Evolutionary conservation across 306 rosid species (phyloP).

Genomic region (Cucurbita pepo): DNA sequence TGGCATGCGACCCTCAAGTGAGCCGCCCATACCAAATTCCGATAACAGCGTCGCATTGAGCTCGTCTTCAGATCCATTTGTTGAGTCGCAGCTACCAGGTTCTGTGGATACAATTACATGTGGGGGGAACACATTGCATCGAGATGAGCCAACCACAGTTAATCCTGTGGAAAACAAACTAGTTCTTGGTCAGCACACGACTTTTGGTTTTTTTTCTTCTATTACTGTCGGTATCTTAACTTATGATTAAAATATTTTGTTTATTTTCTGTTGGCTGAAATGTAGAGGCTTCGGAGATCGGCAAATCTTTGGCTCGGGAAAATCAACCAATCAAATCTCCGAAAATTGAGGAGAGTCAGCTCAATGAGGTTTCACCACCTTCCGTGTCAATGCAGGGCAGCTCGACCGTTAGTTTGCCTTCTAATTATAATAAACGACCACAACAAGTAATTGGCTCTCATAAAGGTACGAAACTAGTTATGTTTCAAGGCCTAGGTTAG

Average conservation of each 20-base stretch:
- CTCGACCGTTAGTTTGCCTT: constrained; percentile 48
- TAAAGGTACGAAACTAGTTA: constrained; percentile 39
- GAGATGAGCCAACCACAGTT: constrained; percentile 34
- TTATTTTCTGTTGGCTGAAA: constrained; percentile 5
- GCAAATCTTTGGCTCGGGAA: constrained; percentile 34
- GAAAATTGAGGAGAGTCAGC: constrained; percentile 39
- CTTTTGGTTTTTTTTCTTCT: constrained; percentile 1
- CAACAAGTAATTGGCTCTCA: constrained; percentile 50
- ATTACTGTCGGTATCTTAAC: background rate
- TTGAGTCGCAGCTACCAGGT: constrained; percentile 44
- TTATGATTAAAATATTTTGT: background rate
- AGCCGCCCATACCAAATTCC: constrained; percentile 24
- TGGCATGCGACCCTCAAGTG: constrained; percentile 18
- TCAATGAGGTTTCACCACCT: constrained; percentile 28
- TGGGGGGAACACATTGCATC: constrained; percentile 32
- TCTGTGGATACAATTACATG: constrained; percentile 42
- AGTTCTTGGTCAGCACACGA: constrained; percentile 32
- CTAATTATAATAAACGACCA: constrained; percentile 51
- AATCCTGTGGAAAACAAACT: constrained; percentile 22
- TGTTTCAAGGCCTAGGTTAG: background rate
- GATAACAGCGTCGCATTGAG: constrained; percentile 16
- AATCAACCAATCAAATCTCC: constrained; percentile 42
- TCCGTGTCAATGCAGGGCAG: constrained; percentile 34
- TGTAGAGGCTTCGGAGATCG: constrained; percentile 33
- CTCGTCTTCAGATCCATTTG: constrained; percentile 54